Evolutionary conservation across 805 yeast species (phyloP), one percentile per base, ranked within the genome.

Genomic region (Isabelozyma rhagii): DNA sequence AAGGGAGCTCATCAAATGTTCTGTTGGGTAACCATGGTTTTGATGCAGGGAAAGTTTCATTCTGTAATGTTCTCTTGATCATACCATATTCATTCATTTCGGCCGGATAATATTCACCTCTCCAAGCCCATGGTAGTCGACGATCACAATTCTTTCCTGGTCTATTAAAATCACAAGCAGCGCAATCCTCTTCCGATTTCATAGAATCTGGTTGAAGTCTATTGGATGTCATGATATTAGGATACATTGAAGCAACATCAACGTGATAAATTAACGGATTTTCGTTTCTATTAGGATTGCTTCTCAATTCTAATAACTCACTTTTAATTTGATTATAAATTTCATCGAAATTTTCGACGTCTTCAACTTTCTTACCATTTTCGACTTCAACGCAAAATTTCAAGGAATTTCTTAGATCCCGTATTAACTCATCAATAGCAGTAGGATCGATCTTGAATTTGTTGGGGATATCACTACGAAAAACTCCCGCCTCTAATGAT

Each of bases 191-290:
- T 61, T 93, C 98, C 0, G 86, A 74, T 56, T 94, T 92, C 90
- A 94, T 93, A 3, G 98, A 92, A 68, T 94, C 99, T 0, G 99
- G 99, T 66, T 94, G 99, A 47, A 94, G 75, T 63, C 99, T 82
- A 69, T 94, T 94, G 0, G 98, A 88, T 6, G 97, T 90, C 98
- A 94, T 94, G 64, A 94, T 94, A 63, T 94, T 94, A 5, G 99
- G 99, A 63, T 94, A 94, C 99, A 94, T 94, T 1, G 99, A 94
- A 0, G 99, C 97, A 46, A 94, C 99, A 74, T 94, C 99, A 38
- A 96, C 97, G 63, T 94, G 99, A 60, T 96, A 94, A 54, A 94
- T 94, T 44, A 89, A 73, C 0, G 99, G 99, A 9, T 74, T 72
- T 59, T 94, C 98, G 10, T 66, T 64, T 56, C 97, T 75, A 38